Evolutionary conservation across 306 rosid genomes (phyloP).

Genomic region (Canavalia ensiformis): DNA sequence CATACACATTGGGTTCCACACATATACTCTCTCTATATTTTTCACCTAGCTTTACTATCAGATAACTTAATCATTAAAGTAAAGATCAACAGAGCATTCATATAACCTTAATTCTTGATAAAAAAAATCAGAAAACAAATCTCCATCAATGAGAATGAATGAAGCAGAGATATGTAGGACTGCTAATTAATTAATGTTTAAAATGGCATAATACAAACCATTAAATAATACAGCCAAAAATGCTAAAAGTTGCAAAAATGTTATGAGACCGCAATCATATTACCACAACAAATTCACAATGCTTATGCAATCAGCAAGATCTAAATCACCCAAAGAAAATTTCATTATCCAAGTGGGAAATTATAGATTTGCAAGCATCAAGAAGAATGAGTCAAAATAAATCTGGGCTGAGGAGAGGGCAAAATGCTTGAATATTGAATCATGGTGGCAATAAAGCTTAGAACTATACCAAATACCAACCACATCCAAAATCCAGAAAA

Average conservation of each 20-base stretch:
- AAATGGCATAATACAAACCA: background rate
- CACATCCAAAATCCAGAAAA: constrained; percentile 21
- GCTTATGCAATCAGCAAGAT: background rate
- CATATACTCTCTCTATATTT: too few species aligned
- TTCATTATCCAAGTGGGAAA: constrained; percentile 7
- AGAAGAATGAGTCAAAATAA: constrained; percentile 4
- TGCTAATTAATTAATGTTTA: background rate
- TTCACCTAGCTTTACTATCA: background rate
- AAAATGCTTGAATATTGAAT: constrained; percentile 10
- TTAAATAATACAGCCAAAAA: background rate
- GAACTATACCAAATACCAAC: background rate
- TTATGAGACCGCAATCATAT: background rate
- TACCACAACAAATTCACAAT: constrained; percentile 1
- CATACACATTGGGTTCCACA: too few species aligned
- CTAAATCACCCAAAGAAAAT: constrained; percentile 24
- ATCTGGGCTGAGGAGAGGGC: background rate
- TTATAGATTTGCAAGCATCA: constrained; percentile 22
- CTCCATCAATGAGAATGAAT: constrained; percentile 33
- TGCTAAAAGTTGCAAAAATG: background rate
- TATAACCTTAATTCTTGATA: constrained; percentile 2
- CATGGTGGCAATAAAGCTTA: background rate
- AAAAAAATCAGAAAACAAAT: constrained; percentile 22
- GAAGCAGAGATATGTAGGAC: constrained; percentile 2
- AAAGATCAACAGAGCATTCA: constrained; percentile 16
- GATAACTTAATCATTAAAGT: background rate